Base-by-base conservation (phyloP, 1,284 basidiomycete species). In the Golubevia sp. region DNA sequence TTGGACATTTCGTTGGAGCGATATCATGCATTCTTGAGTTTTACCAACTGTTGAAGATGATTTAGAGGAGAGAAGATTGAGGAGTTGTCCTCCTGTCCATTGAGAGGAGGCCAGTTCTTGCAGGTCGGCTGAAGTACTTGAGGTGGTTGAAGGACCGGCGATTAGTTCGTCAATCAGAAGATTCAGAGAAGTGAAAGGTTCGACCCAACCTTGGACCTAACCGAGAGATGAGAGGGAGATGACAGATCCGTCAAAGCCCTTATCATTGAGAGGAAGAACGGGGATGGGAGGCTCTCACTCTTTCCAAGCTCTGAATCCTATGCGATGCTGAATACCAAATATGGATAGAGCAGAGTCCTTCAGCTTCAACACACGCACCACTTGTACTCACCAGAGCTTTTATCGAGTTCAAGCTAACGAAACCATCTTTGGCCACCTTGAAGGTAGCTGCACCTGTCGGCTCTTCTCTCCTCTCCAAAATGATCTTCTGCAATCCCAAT, bases 21-120 rank as follows among this genome's bases (percentile, higher is more conserved):
- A 61, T 11, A 59, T 30, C 71, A 75, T 71, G 50, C 64, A 60
- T 1, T 49, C 49, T 1, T 66, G 61, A 27, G 73, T 69, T 3
- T 63, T 49, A 21, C 61, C 60, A 49, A 75, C 68, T 15, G 68
- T 66, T 0, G 70, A 72, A 18, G 60, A 58, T 7, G 70, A 67
- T 26, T 62, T 64, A 11, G 65, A 27, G 38, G 56, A 61, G 49
- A 74, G 62, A 53, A 74, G 59, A 56, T 74, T 70, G 26, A 74
- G 65, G 30, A 74, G 60, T 52, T 68, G 53, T 2, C 73, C 73
- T 8, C 73, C 73, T 8, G 73, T 74, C 73, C 73, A 74, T 2
- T 26, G 18, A 21, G 53, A n/a, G 8, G 53, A n/a, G 18, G 53
- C 15, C 15, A 27, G n/a, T 8, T 18, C 18, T n/a, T 15, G 20